Conservation (phyloP, 148 eudicot species). For the Chenopodium berlandieri region DNA sequence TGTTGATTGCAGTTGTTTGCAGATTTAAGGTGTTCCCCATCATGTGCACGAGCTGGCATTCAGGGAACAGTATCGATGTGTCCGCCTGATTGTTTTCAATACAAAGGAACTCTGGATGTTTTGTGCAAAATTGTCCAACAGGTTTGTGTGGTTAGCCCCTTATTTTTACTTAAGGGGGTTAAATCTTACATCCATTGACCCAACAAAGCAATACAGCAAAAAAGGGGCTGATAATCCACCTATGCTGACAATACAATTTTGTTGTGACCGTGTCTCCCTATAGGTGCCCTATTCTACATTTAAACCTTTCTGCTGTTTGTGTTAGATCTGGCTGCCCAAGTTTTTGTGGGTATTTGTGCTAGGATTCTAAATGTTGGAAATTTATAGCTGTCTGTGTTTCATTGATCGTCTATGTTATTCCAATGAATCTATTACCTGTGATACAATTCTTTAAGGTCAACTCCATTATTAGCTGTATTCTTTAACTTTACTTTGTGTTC, state of each 20-base stretch:
- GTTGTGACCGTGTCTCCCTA: not conserved
- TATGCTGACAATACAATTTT: not conserved
- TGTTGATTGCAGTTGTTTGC: constrained; percentile 72
- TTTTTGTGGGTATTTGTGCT: not conserved
- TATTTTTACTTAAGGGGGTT: not conserved
- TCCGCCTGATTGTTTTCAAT: constrained; percentile 97
- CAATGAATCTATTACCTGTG: not conserved
- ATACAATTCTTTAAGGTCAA: not conserved
- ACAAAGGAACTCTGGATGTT: constrained; percentile 92
- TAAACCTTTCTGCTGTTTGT: not conserved
- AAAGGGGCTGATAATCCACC: not conserved
- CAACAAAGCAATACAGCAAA: not conserved
- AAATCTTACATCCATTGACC: not conserved
- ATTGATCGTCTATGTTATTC: not conserved
- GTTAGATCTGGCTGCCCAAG: not conserved
- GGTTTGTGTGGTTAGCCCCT: constrained; percentile 40
- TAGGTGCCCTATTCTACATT: not conserved
- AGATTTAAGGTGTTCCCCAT: constrained; percentile 92
- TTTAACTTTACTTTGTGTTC: not conserved
- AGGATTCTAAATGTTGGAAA: not conserved
- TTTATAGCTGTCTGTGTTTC: not conserved
- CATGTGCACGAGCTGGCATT: constrained; percentile 83
- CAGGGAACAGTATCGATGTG: constrained; percentile 94
- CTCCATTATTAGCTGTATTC: not conserved
- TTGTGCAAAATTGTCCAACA: constrained; percentile 83